Conservation (phyloP, 2,329 filamentous ascomycete genomes). For the Dactylella cylindrospora region DNA sequence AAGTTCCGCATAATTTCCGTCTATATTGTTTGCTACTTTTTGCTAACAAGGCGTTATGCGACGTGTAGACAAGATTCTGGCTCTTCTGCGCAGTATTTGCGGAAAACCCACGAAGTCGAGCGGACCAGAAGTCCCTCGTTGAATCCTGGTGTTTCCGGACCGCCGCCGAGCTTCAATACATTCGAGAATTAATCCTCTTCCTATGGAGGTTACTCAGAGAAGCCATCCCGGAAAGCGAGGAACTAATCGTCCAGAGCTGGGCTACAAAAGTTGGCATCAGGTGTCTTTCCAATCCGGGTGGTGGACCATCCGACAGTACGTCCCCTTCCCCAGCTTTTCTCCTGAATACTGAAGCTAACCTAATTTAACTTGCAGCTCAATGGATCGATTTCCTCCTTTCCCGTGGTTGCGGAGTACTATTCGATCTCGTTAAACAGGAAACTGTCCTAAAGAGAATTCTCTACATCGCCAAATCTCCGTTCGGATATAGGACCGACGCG, state of each 20-base stretch:
- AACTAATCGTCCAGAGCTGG: constrained; percentile 31
- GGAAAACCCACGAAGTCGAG: constrained; percentile 34
- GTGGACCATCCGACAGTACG: constrained; percentile 32
- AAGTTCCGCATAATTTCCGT: background rate
- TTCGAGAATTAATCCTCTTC: constrained; percentile 38
- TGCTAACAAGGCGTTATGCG: too few relatives aligned
- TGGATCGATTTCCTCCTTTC: constrained; percentile 42
- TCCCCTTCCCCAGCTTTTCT: background rate
- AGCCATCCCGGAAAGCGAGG: constrained; percentile 33
- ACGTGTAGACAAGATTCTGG: constrained; percentile 30
- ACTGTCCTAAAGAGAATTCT: constrained; percentile 35
- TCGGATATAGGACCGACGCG: constrained; percentile 38
- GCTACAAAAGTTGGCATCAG: constrained; percentile 35
- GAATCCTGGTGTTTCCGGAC: constrained; percentile 44
- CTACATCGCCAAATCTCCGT: constrained; percentile 41
- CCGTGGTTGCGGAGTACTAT: constrained; percentile 37
- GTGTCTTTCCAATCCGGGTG: constrained; percentile 22
- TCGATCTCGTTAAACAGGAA: constrained; percentile 34
- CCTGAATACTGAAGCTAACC: background rate
- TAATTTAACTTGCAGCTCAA: constrained; percentile 17
- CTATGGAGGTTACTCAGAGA: constrained; percentile 32
- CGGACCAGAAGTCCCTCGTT: constrained; percentile 42
- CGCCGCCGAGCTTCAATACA: constrained; percentile 37
- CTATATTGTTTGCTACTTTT: constrained; percentile 1
- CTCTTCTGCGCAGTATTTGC: constrained; percentile 34